Evolutionary conservation across 2,329 filamentous ascomycete genomes (phyloP).

Genomic region (Ceratocystis eucalypticola): DNA sequence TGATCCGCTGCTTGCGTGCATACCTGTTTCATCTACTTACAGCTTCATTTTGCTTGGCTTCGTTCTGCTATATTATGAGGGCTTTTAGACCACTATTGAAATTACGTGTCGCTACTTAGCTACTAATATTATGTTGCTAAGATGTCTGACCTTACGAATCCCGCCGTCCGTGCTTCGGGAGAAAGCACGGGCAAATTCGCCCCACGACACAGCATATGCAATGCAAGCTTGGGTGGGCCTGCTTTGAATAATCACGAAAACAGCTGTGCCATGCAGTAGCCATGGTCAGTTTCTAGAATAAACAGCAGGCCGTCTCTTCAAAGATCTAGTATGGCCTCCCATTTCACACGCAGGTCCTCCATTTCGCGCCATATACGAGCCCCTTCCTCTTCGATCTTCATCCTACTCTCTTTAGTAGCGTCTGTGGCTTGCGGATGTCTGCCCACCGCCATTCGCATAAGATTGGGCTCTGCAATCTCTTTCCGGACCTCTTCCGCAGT

Average conservation of each 20-base stretch:
- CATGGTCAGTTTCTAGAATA: neutral
- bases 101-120: neutral
- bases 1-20: neutral
- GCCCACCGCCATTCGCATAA: conserved; percentile 39
- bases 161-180: neutral
- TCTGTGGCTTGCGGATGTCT: conserved; percentile 46
- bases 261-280: neutral
- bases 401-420: conserved; percentile 45
- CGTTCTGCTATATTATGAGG: neutral
- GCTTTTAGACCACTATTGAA: neutral
- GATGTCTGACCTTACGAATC: neutral
- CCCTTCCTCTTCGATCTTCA: conserved; percentile 50
- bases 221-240: neutral
- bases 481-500: conserved; percentile 30
- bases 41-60: neutral
- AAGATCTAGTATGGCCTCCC: conserved; percentile 36
- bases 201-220: neutral
- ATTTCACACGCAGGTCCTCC: conserved; percentile 54
- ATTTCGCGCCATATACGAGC: conserved; percentile 53
- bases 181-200: neutral
- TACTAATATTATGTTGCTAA: neutral
- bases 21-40: too few species aligned
- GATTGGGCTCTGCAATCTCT: conserved; percentile 29
- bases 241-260: neutral
- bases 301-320: neutral